phyloP scores from a whole-genome alignment of 2,329 filamentous ascomycete species.

The Fusarium sulawesiense region DNA sequence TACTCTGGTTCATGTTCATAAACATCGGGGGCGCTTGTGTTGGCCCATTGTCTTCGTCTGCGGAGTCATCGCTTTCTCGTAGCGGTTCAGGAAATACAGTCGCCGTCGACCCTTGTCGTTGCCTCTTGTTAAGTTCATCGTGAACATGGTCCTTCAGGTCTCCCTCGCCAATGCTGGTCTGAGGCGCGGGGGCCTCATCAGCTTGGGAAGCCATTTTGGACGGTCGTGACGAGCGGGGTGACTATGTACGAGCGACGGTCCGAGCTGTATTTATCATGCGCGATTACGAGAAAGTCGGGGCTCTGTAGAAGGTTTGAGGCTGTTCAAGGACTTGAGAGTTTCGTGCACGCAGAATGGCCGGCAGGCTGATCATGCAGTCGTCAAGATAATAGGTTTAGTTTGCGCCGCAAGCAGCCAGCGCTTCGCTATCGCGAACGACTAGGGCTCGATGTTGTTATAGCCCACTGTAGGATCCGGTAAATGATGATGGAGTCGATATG shows the following conservation, averaged over 20 bases:
- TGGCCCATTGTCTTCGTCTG: constrained; percentile 61
- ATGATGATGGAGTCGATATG: constrained; percentile 5
- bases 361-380: constrained; percentile 21
- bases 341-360: constrained; percentile 2
- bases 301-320: not conserved
- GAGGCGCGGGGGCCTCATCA: constrained; percentile 31
- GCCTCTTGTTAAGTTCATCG: constrained; percentile 60
- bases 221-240: constrained; percentile 23
- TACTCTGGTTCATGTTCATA: constrained; percentile 90
- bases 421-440: constrained; percentile 30
- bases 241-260: constrained; percentile 1
- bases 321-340: not conserved
- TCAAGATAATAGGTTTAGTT: constrained; percentile 23
- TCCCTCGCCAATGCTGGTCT: constrained; percentile 48
- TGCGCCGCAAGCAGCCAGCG: constrained; percentile 36
- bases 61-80: constrained; percentile 61
- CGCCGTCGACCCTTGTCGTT: constrained; percentile 52
- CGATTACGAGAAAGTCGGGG: not conserved
- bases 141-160: constrained; percentile 54
- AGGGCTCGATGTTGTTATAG: constrained; percentile 25
- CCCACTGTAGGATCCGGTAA: constrained; percentile 5
- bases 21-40: constrained; percentile 62
- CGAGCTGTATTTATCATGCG: not conserved
- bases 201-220: constrained; percentile 38
- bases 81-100: constrained; percentile 64